phyloP scores from a whole-genome alignment of 176 grass and related monocot genomes.

The Puccinellia tenuiflora region DNA sequence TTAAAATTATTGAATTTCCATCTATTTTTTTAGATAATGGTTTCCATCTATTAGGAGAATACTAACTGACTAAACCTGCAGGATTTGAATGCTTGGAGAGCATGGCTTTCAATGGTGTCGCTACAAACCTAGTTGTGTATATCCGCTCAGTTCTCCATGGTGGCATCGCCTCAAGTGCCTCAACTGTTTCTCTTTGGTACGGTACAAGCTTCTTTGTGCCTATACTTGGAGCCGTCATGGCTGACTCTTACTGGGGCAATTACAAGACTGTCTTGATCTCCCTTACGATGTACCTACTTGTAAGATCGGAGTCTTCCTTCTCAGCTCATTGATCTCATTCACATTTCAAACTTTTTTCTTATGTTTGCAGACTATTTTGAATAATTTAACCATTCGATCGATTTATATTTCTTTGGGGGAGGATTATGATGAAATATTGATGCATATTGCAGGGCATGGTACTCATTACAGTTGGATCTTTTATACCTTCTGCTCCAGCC shows the following conservation, averaged over 20 bases:
- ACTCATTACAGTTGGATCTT: slow-evolving; percentile 40
- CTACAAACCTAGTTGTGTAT: slow-evolving; percentile 71
- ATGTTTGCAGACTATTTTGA: not conserved
- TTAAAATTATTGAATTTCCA: not conserved
- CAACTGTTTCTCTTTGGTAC: slow-evolving; percentile 67
- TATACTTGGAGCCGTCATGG: slow-evolving; percentile 60
- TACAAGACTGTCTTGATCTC: slow-evolving; percentile 65
- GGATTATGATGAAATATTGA: slow-evolving; percentile 2
- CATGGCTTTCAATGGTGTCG: slow-evolving; percentile 77
- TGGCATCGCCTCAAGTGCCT: slow-evolving; percentile 64
- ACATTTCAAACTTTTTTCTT: slow-evolving; percentile 2
- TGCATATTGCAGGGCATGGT: slow-evolving; percentile 52
- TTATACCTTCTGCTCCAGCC: slow-evolving; percentile 25
- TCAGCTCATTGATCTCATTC: not conserved
- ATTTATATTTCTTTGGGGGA: not conserved
- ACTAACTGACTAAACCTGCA: slow-evolving; percentile 27
- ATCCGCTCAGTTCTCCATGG: slow-evolving; percentile 54
- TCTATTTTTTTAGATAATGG: not conserved
- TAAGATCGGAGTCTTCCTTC: slow-evolving; percentile 36
- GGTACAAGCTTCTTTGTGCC: slow-evolving; percentile 82
- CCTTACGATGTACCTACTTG: slow-evolving; percentile 64
- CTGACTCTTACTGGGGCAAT: slow-evolving; percentile 68
- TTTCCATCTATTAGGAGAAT: not conserved
- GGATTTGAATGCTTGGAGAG: slow-evolving; percentile 79
- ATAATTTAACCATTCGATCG: not conserved